Percentiles rank a stretch among this genome's conserved stretches.
These are phyloP conservation scores for Leptosphaerulina australis DNA, from an alignment of 2,329 filamentous ascomycete genomes.

Conservation along the genomic window DNA sequence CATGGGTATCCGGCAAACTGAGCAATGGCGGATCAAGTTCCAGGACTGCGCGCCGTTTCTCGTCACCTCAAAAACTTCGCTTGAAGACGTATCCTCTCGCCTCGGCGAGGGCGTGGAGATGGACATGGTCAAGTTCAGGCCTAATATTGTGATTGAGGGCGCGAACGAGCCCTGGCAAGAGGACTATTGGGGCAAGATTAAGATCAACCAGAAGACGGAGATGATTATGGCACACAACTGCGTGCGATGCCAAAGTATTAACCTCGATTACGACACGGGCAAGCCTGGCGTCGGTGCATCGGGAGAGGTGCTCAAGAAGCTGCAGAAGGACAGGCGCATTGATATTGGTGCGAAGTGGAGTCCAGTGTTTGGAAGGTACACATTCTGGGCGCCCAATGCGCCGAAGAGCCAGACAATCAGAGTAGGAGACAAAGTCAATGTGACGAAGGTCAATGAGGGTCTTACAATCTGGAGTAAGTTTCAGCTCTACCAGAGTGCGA, in stretches of 20 bases:
- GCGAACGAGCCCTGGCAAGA: slow-evolving; percentile 52
- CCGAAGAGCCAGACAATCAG: slow-evolving; percentile 23
- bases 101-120: slow-evolving; percentile 45
- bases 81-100: slow-evolving; percentile 66
- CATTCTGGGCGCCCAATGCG: slow-evolving; percentile 44
- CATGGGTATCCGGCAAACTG: slow-evolving; percentile 43
- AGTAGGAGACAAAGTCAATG: slow-evolving; percentile 54
- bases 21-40: slow-evolving; percentile 63
- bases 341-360: slow-evolving; percentile 54
- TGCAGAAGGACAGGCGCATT: slow-evolving; percentile 54
- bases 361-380: slow-evolving; percentile 57
- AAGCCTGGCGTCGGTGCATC: slow-evolving; percentile 44
- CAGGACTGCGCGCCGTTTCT: slow-evolving; percentile 78
- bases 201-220: slow-evolving; percentile 38
- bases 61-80: slow-evolving; percentile 71
- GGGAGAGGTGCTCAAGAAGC: slow-evolving; percentile 53
- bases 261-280: slow-evolving; percentile 56
- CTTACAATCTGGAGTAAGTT: slow-evolving; percentile 53
- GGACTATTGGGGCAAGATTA: slow-evolving; percentile 54
- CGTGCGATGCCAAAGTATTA: slow-evolving; percentile 54
- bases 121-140: slow-evolving; percentile 56
- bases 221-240: slow-evolving; percentile 54
- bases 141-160: slow-evolving; percentile 54
- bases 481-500: too few species aligned
- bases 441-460: slow-evolving; percentile 49